Base-by-base conservation (phyloP, 805 yeast species). In the Saccharomyces jurei region DNA sequence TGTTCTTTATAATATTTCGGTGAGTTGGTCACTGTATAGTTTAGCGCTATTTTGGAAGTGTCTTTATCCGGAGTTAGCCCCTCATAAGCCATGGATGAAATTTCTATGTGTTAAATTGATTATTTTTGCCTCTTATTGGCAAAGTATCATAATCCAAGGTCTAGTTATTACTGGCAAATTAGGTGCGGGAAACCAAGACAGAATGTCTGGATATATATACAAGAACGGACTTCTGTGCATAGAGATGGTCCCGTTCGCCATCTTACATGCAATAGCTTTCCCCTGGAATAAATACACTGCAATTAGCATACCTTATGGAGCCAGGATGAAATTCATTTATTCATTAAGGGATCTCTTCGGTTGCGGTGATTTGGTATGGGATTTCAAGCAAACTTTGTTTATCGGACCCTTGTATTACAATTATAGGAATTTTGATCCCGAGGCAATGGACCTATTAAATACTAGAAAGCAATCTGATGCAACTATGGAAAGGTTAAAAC, bases 111-210 rank as follows among this genome's bases (percentile, higher is more conserved):
- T 94, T 49, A 94, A 94, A 66, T 77, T 90, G 58, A 89, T 94
- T 53, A 91, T 94, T 50, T 94, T 94, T 76, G 98, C 97, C 26
- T 87, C 96, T n/a, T 94, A 90, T 68, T 94, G 99, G 99, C 99
- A 94, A 67, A 89, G 95, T 0, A 72, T 86, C 8, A 59, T 83
- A 1, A 71, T 87, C 48, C 81, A 82, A 4, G 64, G 81, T 0
- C 63, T 86, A 48, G 73, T 78, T 71, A 73, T 77, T 64, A 60
- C 77, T 62, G 78, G 83, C 52, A 50, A 75, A 47, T 60, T 81
- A 61, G 63, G 68, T 56, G 53, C 72, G 62, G 56, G 52, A 55
- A 46, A 61, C 63, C 54, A 64, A 6, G 74, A 72, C 50, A 67
- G 68, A 14, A 54, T 60, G 48, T 60, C 73, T 14, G 86, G 89